A percentile compares a stretch with the other conserved stretches of the same genome.
Conservation (phyloP, 2,329 filamentous ascomycete genomes). For the Pestalotiopsis sp. region DNA sequence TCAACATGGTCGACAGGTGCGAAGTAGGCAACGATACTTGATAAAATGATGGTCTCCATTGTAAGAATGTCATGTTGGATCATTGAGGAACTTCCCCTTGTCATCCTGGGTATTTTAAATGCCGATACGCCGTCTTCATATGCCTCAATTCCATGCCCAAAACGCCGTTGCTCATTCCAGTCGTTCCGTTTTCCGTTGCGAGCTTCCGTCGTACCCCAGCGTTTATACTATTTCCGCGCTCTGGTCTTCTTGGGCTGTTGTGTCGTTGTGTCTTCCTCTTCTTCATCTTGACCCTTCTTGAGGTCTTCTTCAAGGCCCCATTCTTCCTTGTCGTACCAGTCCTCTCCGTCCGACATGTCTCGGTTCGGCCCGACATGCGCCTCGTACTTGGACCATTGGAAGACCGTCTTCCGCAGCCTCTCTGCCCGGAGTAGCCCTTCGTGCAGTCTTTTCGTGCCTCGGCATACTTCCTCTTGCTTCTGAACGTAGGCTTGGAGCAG, state of each 20-base stretch:
- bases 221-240: conserved; percentile 47
- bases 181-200: conserved; percentile 1
- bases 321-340: conserved; percentile 85
- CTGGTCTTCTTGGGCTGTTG: conserved; percentile 64
- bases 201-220: neutral
- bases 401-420: conserved; percentile 70
- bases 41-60: neutral
- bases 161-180: conserved; percentile 8
- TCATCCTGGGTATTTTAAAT: conserved; percentile 11
- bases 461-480: conserved; percentile 83
- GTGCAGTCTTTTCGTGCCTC: conserved; percentile 69
- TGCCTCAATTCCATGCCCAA: neutral
- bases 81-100: neutral
- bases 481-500: conserved; percentile 78
- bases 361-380: conserved; percentile 67
- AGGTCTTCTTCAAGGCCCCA: conserved; percentile 76
- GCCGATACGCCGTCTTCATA: conserved; percentile 8
- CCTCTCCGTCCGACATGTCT: conserved; percentile 86
- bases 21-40: no score
- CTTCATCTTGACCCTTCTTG: conserved; percentile 80
- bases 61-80: neutral
- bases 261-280: conserved; percentile 70
- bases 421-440: conserved; percentile 74
- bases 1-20: no score
- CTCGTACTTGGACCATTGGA: conserved; percentile 78